phyloP scores from a whole-genome alignment of 805 yeast genomes.

The Ogataea parapolymorpha region DNA sequence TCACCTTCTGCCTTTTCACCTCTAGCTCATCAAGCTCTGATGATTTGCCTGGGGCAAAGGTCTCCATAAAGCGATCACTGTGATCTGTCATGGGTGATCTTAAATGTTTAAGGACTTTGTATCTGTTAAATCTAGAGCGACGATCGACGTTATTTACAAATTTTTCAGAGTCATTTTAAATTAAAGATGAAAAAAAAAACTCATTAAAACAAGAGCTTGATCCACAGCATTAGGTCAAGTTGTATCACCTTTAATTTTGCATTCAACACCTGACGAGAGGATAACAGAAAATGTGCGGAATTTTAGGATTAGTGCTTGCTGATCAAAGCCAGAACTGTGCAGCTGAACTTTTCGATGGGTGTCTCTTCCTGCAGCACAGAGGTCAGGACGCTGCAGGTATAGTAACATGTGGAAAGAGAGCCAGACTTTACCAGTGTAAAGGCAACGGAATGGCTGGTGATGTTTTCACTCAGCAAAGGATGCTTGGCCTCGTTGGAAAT shows the following conservation, averaged over 20 bases:
- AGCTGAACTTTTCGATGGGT: slow-evolving; percentile 88
- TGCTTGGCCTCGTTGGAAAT: slow-evolving; percentile 78
- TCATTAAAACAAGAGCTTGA: neutral
- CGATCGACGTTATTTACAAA: slow-evolving; percentile 9
- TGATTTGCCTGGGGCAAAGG: slow-evolving; percentile 14
- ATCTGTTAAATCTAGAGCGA: slow-evolving; percentile 2
- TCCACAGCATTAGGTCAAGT: neutral
- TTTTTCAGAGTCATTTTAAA: slow-evolving; percentile 6
- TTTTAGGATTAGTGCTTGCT: slow-evolving; percentile 81
- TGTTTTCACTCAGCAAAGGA: slow-evolving; percentile 83
- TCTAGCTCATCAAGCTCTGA: slow-evolving; percentile 21
- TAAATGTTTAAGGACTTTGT: neutral
- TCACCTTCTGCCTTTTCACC: slow-evolving; percentile 26
- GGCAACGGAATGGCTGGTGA: slow-evolving; percentile 99
- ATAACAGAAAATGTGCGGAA: slow-evolving; percentile 78
- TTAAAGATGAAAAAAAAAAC: slow-evolving; percentile 1
- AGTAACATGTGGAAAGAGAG: slow-evolving; percentile 90
- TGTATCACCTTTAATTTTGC: too few relatives aligned
- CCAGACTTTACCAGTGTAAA: slow-evolving; percentile 93
- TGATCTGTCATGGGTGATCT: slow-evolving; percentile 14
- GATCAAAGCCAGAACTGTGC: slow-evolving; percentile 73
- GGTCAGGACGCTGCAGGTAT: slow-evolving; percentile 99
- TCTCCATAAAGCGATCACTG: slow-evolving; percentile 23
- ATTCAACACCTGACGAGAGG: neutral
- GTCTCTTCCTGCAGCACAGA: slow-evolving; percentile 89